Evolutionary conservation across 441 rosid genomes (phyloP), one percentile per base, ranked within the genome.

Genomic region (Pelargonium myrrhifolium): DNA sequence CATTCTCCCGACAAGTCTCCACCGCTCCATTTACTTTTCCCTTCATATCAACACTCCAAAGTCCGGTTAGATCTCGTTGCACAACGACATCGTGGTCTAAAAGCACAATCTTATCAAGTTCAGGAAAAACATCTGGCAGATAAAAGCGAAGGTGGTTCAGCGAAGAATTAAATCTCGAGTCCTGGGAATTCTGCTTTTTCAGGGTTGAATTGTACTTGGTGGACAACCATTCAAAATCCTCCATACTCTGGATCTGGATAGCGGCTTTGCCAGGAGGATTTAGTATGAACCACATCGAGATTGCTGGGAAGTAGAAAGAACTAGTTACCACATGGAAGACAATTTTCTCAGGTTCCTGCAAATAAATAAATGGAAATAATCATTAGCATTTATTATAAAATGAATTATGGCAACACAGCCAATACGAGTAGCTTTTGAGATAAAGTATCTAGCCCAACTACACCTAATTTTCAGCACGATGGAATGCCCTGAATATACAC

Each of bases 61-160:
- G 80, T 77, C 62, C 68, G 65, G 79, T 75, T 66, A 93, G 75
- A 79, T 90, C 97, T 71, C 75, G 82, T 77, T 83, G 93, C 75
- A 93, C 95, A 3, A 88, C 97, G 71, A 89, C 95, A 82, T 93
- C 97, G 78, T 93, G 96, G 81, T 93, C 99, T 51, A 90, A 73
- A 45, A 93, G 75, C 73, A 93, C 83, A 53, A 93, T 75, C 84
- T 89, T 90, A 40, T 84, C 76, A 81, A 93, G 70, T 64, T 69
- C 74, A 67, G 97, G 93, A 77, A 93, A 89, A 64, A 89, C 69
- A 56, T 87, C 86, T 0, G 97, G 89, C 49, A 93, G 93, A 81
- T 85, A 87, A 76, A 93, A 93, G 24, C 95, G 97, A 68, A 90
- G 92, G 59, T 89, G 92, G 74, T 89, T 93, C 74, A 93, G 81